Conservation (phyloP, 2,329 filamentous ascomycete genomes). For the Penicillium hesseltinei region DNA sequence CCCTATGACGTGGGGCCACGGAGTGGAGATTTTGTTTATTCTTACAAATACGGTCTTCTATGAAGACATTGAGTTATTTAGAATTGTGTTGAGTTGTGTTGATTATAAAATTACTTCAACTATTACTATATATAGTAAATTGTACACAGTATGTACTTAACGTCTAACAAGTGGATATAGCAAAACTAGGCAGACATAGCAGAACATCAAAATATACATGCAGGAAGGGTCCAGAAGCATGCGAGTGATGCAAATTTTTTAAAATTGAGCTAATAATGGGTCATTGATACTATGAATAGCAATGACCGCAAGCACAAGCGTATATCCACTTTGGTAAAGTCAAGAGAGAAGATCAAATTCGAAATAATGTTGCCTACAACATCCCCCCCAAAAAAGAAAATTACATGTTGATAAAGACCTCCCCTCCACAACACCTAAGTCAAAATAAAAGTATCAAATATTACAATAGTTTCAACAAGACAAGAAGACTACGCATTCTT, state of each 20-base stretch:
- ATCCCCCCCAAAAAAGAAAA: background rate
- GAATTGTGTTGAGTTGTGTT: background rate
- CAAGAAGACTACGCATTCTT: constrained; percentile 20
- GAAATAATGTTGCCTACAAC: constrained; percentile 6
- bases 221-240: background rate
- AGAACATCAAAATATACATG: background rate
- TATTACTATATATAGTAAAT: background rate
- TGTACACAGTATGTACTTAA: background rate
- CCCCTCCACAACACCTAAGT: background rate
- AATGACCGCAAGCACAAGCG: background rate
- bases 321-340: background rate
- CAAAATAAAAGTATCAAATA: background rate
- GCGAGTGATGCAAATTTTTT: background rate
- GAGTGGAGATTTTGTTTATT: background rate
- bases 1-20: constrained; percentile 23
- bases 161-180: background rate
- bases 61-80: too few species aligned
- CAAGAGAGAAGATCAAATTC: background rate
- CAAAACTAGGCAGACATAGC: background rate
- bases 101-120: background rate
- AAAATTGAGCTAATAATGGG: background rate
- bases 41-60: too few species aligned
- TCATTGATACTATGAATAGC: constrained; percentile 2
- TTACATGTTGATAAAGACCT: background rate
- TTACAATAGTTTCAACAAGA: background rate